Evolutionary conservation across 257 asterid species (phyloP), one percentile per base, ranked within the genome.

Genomic region (Scutellaria minor): DNA sequence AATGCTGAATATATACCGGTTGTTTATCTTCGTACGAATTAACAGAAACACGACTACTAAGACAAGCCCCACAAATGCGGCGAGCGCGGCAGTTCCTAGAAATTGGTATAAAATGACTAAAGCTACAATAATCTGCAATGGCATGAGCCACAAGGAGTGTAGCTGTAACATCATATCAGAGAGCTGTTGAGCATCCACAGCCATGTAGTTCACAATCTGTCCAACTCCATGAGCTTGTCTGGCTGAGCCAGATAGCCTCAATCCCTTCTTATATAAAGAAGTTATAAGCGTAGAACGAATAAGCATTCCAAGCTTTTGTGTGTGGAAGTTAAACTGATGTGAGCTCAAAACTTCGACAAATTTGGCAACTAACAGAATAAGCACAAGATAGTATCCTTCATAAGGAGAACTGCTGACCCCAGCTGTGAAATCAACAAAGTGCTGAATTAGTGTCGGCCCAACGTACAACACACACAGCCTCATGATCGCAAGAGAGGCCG

Each of bases 91-190:
- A 15, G 72, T 39, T 6, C 99, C 97, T 0, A 94, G 75, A 77
- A 79, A 87, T 64, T 65, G 86, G 46, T 83, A 91, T 6, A 94
- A 85, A 9, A 94, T 87, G 9, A 80, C 82, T 52, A 94, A 56
- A 6, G 97, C 95, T n/a, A 90, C 88, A 0, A 56, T n/a, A 2
- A 89, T 75, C 83, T 94, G 98, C 77, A 90, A 14, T 0, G 98
- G 99, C 97, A 87, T 90, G 3, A 88, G 73, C 99, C 99, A 94
- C 40, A 94, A 41, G 75, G 79, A 78, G 46, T 94, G 97, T 2
- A 94, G 82, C 78, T 92, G 99, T 50, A 92, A 80, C 96, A 94
- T 90, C 99, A 94, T 94, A 71, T 94, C 98, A 0, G 98, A 85
- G 0, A 94, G 87, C 83, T 94, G 99, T 74, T 94, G 99, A 9